phyloP scores from a whole-genome alignment of 2,329 filamentous ascomycete species.

The Trichophyton mentagrophytes region DNA sequence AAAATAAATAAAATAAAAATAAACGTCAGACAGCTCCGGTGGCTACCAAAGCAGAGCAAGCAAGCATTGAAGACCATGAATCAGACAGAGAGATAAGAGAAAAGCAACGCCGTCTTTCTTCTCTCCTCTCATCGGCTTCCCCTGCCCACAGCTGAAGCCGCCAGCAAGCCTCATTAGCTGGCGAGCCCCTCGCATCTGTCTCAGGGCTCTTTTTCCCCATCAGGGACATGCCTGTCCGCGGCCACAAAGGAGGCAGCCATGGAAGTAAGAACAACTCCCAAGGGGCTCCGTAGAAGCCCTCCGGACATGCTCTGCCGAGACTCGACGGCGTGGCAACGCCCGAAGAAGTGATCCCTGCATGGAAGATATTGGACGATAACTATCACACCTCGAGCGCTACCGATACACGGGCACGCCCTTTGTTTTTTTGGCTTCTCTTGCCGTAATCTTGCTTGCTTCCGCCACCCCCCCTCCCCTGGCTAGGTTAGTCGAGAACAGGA shows the following conservation, averaged over 20 bases:
- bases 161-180: not conserved
- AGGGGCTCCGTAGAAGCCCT: not conserved
- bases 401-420: not conserved
- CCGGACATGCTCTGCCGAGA: not conserved
- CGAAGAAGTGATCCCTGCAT: not conserved
- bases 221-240: not conserved
- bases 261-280: too few relatives aligned
- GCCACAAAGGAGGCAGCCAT: not conserved
- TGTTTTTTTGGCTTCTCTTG: not conserved
- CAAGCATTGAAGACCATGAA: not conserved
- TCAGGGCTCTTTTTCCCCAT: not conserved
- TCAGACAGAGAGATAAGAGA: not conserved
- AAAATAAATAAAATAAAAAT: too few relatives aligned
- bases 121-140: not conserved
- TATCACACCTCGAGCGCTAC: not conserved
- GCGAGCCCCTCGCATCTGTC: not conserved
- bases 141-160: not conserved
- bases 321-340: not conserved
- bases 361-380: not conserved
- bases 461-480: not conserved
- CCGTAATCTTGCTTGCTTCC: not conserved
- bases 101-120: not conserved
- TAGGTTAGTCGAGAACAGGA: not conserved
- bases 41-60: too few relatives aligned
- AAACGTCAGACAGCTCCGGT: not conserved